These are phyloP conservation scores for Solanum rostratum DNA, from an alignment of 257 asterid genomes.

Conservation along the genomic window DNA sequence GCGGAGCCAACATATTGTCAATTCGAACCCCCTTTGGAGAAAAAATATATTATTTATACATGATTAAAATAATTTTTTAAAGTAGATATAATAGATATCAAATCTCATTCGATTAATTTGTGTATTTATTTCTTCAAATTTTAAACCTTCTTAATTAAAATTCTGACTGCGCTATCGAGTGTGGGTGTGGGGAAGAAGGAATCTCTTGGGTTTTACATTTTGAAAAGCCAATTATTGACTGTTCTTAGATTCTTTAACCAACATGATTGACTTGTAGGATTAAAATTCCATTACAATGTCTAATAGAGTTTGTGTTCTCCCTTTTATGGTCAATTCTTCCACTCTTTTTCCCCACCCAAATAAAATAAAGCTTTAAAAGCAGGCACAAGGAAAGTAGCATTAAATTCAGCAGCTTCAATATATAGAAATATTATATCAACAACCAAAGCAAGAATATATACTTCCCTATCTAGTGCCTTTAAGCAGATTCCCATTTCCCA, in stretches of 20 bases:
- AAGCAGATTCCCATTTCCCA: background rate
- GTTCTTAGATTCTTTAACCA: background rate
- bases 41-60: background rate
- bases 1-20: too few species aligned
- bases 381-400: background rate
- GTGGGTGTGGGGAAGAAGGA: background rate
- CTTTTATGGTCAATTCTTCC: background rate
- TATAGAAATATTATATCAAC: slow-evolving; percentile 1
- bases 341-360: background rate
- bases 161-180: accelerated
- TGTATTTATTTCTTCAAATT: background rate
- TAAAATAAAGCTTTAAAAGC: background rate
- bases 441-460: slow-evolving; percentile 12
- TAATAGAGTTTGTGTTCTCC: background rate
- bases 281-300: background rate
- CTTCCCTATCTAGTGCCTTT: slow-evolving; percentile 7
- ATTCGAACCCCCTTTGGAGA: background rate
- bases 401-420: slow-evolving; percentile 6
- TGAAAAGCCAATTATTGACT: background rate
- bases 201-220: background rate
- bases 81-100: background rate
- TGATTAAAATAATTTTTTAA: background rate
- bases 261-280: background rate
- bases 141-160: accelerated
- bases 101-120: background rate